Conservation (phyloP, 495 filamentous ascomycete genomes). For the Lasiosphaeriaceae sp. region DNA sequence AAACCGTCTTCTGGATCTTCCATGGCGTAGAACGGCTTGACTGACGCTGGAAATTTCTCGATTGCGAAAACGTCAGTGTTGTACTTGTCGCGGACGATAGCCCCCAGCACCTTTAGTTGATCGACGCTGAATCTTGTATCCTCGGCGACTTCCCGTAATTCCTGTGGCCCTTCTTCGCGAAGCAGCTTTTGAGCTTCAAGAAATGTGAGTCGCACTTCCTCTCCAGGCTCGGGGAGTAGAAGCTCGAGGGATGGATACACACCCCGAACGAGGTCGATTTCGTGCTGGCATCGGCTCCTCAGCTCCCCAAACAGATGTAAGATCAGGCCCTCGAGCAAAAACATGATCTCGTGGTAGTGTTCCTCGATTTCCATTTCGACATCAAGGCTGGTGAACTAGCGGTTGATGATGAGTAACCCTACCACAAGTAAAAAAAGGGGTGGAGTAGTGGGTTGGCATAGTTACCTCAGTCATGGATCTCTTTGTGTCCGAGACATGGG, state of each 20-base stretch:
- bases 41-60: constrained; percentile 82
- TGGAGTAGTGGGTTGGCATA: too few species aligned
- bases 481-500: too few species aligned
- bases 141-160: constrained; percentile 61
- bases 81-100: constrained; percentile 78
- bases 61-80: constrained; percentile 88
- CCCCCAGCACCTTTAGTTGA: constrained; percentile 86
- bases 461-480: too few species aligned
- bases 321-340: constrained; percentile 74
- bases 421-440: too few species aligned
- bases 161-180: constrained; percentile 72
- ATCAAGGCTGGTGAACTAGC: constrained; percentile 85
- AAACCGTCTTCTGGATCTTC: constrained; percentile 63
- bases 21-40: constrained; percentile 90
- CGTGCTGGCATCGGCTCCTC: constrained; percentile 57
- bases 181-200: constrained; percentile 79
- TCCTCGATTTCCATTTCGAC: constrained; percentile 87
- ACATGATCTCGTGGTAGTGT: constrained; percentile 80
- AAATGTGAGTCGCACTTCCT: constrained; percentile 79
- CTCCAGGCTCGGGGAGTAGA: constrained; percentile 55
- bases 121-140: constrained; percentile 80
- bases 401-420: too few species aligned
- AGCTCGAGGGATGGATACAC: constrained; percentile 56
- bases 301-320: constrained; percentile 79
- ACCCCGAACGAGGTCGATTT: constrained; percentile 65